Conservation (phyloP, 176 grass and related monocot species). For the Hsuehochloa calcarea region DNA sequence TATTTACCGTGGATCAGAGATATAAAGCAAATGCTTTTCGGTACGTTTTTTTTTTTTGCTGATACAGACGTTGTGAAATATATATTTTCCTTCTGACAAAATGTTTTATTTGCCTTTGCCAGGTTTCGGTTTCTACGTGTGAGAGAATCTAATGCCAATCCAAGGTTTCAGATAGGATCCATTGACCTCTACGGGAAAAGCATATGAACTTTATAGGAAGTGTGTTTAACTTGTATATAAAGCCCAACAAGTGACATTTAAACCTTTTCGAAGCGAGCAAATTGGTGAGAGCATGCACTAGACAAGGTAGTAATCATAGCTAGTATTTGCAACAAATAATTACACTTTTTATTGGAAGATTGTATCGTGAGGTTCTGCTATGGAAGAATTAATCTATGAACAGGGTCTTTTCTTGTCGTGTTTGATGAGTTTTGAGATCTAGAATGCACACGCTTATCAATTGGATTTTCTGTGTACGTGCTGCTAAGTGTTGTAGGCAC, state of each 20-base stretch:
- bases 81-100: slow-evolving; percentile 8
- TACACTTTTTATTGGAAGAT: background rate
- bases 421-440: background rate
- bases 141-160: slow-evolving; percentile 59
- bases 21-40: slow-evolving; percentile 55
- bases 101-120: slow-evolving; percentile 19
- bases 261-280: background rate
- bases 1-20: slow-evolving; percentile 56
- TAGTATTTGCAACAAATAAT: background rate
- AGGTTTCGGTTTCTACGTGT: slow-evolving; percentile 70
- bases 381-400: background rate
- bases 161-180: slow-evolving; percentile 95
- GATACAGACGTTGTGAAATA: background rate
- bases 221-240: background rate
- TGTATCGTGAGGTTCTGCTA: background rate
- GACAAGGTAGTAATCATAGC: background rate
- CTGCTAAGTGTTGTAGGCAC: background rate
- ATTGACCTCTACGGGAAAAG: slow-evolving; percentile 71
- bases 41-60: slow-evolving; percentile 38
- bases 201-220: slow-evolving; percentile 8
- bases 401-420: too few relatives aligned
- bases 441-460: background rate
- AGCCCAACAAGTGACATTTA: background rate
- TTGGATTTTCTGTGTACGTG: background rate
- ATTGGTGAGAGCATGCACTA: background rate